phyloP scores from a whole-genome alignment of 2,329 filamentous ascomycete genomes.

The Aspergillus udagawae region DNA sequence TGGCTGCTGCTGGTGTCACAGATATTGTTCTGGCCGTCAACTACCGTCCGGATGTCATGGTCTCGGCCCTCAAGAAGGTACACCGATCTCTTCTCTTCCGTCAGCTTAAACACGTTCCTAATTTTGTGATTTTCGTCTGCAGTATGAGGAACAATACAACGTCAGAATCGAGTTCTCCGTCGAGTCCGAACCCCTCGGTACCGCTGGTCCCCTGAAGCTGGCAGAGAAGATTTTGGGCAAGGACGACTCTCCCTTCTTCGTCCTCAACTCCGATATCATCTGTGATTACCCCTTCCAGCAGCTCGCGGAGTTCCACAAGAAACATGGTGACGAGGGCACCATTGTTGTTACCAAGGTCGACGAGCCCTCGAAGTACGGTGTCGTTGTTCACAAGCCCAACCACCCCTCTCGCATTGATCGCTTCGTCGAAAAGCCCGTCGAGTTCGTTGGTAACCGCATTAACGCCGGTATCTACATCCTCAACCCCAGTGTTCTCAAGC shows the following conservation, averaged over 20 bases:
- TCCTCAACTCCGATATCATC: slow-evolving; percentile 96
- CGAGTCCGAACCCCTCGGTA: slow-evolving; percentile 91
- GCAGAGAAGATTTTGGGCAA: slow-evolving; percentile 89
- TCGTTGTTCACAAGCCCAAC: slow-evolving; percentile 93
- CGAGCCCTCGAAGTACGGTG: slow-evolving; percentile 98
- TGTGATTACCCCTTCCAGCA: slow-evolving; percentile 96
- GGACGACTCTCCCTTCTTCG: slow-evolving; percentile 93
- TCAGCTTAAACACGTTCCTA: not conserved
- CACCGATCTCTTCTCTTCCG: slow-evolving; percentile 23
- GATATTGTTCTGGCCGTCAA: slow-evolving; percentile 98
- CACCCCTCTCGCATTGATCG: slow-evolving; percentile 91
- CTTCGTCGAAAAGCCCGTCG: slow-evolving; percentile 98
- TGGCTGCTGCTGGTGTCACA: slow-evolving; percentile 89
- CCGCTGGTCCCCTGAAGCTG: slow-evolving; percentile 90
- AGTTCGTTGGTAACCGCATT: slow-evolving; percentile 98
- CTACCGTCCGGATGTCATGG: slow-evolving; percentile 98
- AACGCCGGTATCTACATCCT: slow-evolving; percentile 98
- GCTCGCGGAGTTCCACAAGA: slow-evolving; percentile 85
- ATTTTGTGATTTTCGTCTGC: not conserved
- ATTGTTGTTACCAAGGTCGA: slow-evolving; percentile 99
- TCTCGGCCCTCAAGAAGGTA: slow-evolving; percentile 84
- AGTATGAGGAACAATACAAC: slow-evolving; percentile 89
- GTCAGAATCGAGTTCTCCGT: slow-evolving; percentile 97
- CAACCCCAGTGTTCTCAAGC: slow-evolving; percentile 82
- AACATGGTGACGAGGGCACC: slow-evolving; percentile 90